Conservation (phyloP, 805 yeast genomes). For the Pichia scutulata region DNA sequence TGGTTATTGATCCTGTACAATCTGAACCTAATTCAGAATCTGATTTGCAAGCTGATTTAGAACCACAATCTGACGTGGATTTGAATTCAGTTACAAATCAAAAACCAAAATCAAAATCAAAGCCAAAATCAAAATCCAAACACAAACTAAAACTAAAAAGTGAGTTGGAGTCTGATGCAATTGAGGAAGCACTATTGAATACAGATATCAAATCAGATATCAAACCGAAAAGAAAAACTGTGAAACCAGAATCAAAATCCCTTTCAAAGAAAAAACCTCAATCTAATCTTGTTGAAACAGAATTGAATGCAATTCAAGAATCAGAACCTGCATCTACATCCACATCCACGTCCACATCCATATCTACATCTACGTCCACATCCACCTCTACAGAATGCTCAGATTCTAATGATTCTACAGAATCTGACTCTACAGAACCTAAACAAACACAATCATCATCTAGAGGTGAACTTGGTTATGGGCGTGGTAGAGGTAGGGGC, state of each 20-base stretch:
- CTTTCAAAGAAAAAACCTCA: too few species aligned
- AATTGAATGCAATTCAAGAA: too few species aligned
- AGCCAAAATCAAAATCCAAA: background rate
- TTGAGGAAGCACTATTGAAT: background rate
- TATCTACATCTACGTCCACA: too few species aligned
- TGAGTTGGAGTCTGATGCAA: background rate
- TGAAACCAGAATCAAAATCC: background rate
- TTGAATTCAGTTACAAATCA: background rate
- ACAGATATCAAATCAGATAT: background rate
- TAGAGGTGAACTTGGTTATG: conserved; percentile 8
- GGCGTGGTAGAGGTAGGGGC: conserved; percentile 12
- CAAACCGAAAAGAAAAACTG: background rate
- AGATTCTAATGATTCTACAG: too few species aligned
- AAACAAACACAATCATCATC: background rate
- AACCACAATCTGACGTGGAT: too few species aligned
- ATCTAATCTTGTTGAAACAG: background rate
- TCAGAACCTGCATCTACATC: too few species aligned
- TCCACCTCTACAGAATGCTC: too few species aligned
- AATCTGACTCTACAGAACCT: background rate
- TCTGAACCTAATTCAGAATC: background rate
- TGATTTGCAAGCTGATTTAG: background rate
- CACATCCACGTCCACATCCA: too few species aligned
- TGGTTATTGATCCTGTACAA: background rate
- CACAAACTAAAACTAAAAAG: background rate
- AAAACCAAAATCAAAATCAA: background rate